These are phyloP conservation scores for Trametes versicolor DNA, from an alignment of 1,284 basidiomycete genomes.

Conservation along the genomic window DNA sequence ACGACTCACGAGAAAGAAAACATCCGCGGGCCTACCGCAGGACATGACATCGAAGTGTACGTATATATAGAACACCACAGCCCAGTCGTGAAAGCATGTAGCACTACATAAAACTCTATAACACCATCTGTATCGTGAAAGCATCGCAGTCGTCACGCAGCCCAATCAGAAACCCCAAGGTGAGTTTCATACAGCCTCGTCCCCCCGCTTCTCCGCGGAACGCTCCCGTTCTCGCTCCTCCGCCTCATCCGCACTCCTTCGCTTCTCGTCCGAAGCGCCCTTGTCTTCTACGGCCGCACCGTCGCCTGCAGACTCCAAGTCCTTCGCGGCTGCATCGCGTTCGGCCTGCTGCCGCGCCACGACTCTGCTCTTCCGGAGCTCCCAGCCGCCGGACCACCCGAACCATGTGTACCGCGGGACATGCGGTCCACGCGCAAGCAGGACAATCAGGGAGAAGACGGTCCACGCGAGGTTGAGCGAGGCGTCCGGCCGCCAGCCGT, in stretches of 20 bases:
- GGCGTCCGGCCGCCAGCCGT: slow-evolving; percentile 62
- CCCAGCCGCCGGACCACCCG: slow-evolving; percentile 48
- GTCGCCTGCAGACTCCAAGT: background rate
- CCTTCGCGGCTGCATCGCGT: background rate
- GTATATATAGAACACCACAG: background rate
- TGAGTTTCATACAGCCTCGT: slow-evolving; percentile 7
- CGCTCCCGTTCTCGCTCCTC: background rate
- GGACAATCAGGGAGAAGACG: slow-evolving; percentile 50
- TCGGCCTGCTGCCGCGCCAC: slow-evolving; percentile 17
- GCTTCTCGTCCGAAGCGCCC: background rate
- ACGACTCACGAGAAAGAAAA: background rate
- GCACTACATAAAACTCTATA: slow-evolving; percentile 1
- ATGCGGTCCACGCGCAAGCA: slow-evolving; percentile 57
- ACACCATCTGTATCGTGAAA: background rate
- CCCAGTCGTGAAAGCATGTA: slow-evolving; percentile 1
- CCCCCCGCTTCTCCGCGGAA: background rate
- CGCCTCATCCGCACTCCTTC: slow-evolving; percentile 8
- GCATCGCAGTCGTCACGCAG: background rate
- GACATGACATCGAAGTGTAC: background rate
- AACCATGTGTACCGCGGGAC: slow-evolving; percentile 50
- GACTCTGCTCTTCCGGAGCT: slow-evolving; percentile 38
- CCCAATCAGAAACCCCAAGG: background rate
- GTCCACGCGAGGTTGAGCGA: slow-evolving; percentile 58
- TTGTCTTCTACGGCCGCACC: slow-evolving; percentile 1
- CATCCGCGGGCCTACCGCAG: background rate